These are phyloP conservation scores for Gnaphalium uliginosum DNA, from an alignment of 129 eudicot genomes.

Conservation along the genomic window DNA sequence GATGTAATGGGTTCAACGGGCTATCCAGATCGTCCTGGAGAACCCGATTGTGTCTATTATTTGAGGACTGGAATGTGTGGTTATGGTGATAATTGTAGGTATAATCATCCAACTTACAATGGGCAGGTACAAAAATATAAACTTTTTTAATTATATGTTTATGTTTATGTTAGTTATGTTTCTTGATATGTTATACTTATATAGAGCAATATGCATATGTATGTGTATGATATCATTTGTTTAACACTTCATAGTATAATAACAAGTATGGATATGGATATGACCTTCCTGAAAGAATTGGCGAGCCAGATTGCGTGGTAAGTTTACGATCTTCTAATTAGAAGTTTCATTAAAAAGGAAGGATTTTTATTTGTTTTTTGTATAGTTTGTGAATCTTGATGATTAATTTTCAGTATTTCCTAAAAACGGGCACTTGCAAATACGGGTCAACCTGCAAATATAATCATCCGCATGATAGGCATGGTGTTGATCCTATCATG, in stretches of 20 bases:
- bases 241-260: conserved; percentile 31
- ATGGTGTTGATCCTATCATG: conserved; percentile 35
- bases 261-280: conserved; percentile 32
- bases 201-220: not conserved
- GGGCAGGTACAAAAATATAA: conserved; percentile 38
- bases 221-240: not conserved
- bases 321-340: not conserved
- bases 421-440: conserved; percentile 82
- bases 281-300: conserved; percentile 69
- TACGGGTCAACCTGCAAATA: conserved; percentile 78
- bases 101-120: conserved; percentile 64
- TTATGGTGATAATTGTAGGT: conserved; percentile 70
- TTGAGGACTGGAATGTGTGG: conserved; percentile 73
- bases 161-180: not conserved
- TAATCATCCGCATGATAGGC: conserved; percentile 70
- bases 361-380: not conserved
- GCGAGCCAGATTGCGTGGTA: conserved; percentile 87
- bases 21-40: conserved; percentile 82
- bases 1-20: conserved; percentile 26
- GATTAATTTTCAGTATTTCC: conserved; percentile 53
- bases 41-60: conserved; percentile 74
- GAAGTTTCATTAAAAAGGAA: not conserved
- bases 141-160: not conserved
- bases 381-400: not conserved
- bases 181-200: not conserved